Percentiles rank a stretch among this genome's conserved stretches.
Conservation (phyloP, 768 basidiomycete genomes). For the Lactarius psammicola region DNA sequence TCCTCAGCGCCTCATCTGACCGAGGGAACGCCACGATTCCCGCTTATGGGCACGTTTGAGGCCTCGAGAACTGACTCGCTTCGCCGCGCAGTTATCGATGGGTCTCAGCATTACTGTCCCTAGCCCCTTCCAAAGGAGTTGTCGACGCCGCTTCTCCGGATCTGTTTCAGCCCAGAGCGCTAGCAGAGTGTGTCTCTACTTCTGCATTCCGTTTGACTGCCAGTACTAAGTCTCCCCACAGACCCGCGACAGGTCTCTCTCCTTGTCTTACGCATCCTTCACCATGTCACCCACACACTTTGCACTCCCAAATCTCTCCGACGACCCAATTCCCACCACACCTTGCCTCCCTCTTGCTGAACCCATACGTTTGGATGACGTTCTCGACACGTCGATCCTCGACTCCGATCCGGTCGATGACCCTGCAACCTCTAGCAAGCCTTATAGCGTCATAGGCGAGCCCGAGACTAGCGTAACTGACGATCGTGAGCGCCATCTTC, state of each 20-base stretch:
- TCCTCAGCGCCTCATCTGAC: conserved; percentile 26
- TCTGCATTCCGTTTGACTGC: not conserved
- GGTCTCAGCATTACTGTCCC: conserved; percentile 19
- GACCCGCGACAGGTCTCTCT: conserved; percentile 35
- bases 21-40: conserved; percentile 24
- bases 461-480: conserved; percentile 25
- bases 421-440: conserved; percentile 6
- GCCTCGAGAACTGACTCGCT: conserved; percentile 13
- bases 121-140: conserved; percentile 27
- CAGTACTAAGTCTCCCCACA: conserved; percentile 30
- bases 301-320: conserved; percentile 28
- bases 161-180: conserved; percentile 23
- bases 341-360: conserved; percentile 39
- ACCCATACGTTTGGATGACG: conserved; percentile 68
- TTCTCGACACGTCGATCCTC: conserved; percentile 71
- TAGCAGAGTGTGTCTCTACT: conserved; percentile 22
- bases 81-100: conserved; percentile 30
- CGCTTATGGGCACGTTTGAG: conserved; percentile 28
- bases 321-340: conserved; percentile 38
- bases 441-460: conserved; percentile 26
- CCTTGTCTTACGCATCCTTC: conserved; percentile 37
- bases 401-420: conserved; percentile 48
- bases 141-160: conserved; percentile 24
- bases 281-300: conserved; percentile 34
- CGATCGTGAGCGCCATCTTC: conserved; percentile 42